These are phyloP conservation scores for Melampsora larici-populina DNA, from an alignment of 1,284 basidiomycete genomes.

Conservation along the genomic window DNA sequence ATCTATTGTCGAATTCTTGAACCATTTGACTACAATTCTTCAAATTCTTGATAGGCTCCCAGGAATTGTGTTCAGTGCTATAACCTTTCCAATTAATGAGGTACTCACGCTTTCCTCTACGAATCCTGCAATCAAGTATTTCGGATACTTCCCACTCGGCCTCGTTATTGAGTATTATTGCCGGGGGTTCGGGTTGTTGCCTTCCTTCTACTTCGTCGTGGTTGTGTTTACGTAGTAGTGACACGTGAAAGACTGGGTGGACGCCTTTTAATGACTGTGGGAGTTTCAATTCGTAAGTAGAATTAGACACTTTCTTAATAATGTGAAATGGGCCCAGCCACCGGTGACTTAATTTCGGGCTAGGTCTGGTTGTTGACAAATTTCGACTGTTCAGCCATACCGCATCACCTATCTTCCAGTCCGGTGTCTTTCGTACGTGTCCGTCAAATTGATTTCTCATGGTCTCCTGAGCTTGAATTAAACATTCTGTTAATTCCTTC, in stretches of 20 bases:
- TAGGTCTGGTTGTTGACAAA: neutral
- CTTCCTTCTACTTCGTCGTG: neutral
- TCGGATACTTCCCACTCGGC: neutral
- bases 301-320: too few relatives aligned
- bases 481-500: neutral
- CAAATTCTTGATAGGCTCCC: neutral
- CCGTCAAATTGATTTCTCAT: too few relatives aligned
- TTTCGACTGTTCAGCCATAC: neutral
- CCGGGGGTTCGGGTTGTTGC: neutral
- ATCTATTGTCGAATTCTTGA: neutral
- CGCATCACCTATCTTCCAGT: too few relatives aligned
- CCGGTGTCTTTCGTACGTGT: too few relatives aligned
- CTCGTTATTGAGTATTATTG: neutral
- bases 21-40: neutral
- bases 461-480: too few relatives aligned
- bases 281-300: neutral
- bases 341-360: neutral
- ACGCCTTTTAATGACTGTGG: neutral
- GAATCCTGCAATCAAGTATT: neutral
- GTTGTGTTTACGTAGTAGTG: neutral
- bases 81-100: neutral
- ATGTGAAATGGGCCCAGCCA: neutral
- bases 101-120: neutral
- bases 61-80: neutral
- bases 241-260: slow-evolving; percentile 9